These are phyloP conservation scores for Curvularia spicifera DNA, from an alignment of 2,329 filamentous ascomycete species.

Conservation along the genomic window DNA sequence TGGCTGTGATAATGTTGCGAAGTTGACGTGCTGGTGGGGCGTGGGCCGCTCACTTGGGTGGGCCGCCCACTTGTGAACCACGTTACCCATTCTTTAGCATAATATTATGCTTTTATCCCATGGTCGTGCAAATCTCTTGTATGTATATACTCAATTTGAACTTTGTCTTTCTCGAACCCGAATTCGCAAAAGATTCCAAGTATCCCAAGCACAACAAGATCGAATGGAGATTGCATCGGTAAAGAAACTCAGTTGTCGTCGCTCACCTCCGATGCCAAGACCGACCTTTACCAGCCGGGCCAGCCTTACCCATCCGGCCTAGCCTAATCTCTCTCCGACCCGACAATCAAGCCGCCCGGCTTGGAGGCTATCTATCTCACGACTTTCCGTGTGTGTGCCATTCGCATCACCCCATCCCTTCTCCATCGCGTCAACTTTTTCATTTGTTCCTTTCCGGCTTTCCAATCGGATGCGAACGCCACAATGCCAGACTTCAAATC, in stretches of 20 bases:
- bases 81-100: conserved; percentile 18
- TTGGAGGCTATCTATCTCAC: background rate
- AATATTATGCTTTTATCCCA: background rate
- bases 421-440: background rate
- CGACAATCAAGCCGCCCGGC: background rate
- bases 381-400: background rate
- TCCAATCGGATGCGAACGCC: background rate
- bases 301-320: conserved; percentile 12
- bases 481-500: conserved; percentile 38
- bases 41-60: too few species aligned
- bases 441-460: background rate
- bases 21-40: too few species aligned
- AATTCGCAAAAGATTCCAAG: background rate
- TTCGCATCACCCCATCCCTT: background rate
- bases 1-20: too few species aligned
- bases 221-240: background rate
- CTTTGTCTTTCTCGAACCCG: background rate
- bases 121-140: background rate
- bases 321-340: background rate
- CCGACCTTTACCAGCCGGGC: background rate
- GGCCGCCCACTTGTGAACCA: too few species aligned
- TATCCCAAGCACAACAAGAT: background rate
- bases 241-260: background rate
- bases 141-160: background rate
- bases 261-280: conserved; percentile 17